Percentiles rank a stretch among this genome's conserved stretches.
These are phyloP conservation scores for Mucor lusitanicus DNA, from an alignment of 371 early-diverging fungal genomes.

Conservation along the genomic window DNA sequence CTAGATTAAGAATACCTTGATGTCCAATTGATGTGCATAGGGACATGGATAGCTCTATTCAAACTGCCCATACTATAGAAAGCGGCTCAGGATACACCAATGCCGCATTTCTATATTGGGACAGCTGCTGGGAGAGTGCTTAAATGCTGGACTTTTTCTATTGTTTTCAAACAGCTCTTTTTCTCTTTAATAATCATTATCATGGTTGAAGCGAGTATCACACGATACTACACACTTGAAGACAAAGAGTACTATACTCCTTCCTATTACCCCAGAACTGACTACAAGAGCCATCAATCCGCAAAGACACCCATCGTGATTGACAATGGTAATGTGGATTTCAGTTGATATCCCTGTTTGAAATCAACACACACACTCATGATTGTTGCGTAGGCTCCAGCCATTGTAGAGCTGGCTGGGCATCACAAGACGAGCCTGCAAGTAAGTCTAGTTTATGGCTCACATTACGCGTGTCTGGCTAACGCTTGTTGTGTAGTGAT, in stretches of 20 bases:
- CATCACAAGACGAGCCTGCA: conserved; percentile 60
- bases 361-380: neutral
- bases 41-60: no score
- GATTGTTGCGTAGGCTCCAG: conserved; percentile 61
- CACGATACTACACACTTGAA: conserved; percentile 28
- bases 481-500: conserved; percentile 50
- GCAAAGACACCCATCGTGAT: conserved; percentile 61
- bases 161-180: neutral
- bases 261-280: conserved; percentile 19
- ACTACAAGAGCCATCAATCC: conserved; percentile 23
- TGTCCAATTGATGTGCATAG: neutral
- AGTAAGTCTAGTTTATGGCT: conserved; percentile 40
- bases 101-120: neutral
- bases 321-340: conserved; percentile 54
- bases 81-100: neutral
- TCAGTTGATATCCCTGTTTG: neutral
- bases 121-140: neutral
- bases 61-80: no score
- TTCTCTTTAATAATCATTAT: neutral
- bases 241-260: conserved; percentile 32
- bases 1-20: neutral
- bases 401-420: conserved; percentile 85
- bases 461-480: neutral
- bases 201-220: conserved; percentile 34
- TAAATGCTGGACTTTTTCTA: neutral